phyloP scores from a whole-genome alignment of 75 land plant genomes.

The Pinus albicaulis region DNA sequence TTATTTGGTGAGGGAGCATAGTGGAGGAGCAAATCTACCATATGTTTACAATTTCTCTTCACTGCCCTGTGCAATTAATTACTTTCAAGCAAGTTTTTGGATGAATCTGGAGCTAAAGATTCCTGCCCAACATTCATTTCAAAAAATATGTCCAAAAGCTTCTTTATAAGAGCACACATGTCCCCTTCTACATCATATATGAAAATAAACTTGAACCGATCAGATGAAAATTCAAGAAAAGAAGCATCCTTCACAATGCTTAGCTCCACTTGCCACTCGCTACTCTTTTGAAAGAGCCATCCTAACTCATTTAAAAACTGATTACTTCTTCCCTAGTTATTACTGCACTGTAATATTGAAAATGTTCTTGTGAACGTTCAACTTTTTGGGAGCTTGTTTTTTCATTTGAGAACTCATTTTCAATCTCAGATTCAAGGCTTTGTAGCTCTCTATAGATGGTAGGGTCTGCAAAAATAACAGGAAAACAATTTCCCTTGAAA shows the following conservation, averaged over 20 bases:
- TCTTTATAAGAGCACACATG: slow-evolving; percentile 75
- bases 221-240: too few species aligned
- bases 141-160: slow-evolving; percentile 63
- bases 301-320: slow-evolving; percentile 90
- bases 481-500: slow-evolving; percentile 70
- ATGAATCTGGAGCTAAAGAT: slow-evolving; percentile 9
- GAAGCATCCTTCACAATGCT: slow-evolving; percentile 11
- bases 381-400: slow-evolving; percentile 7
- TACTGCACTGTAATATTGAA: slow-evolving; percentile 14
- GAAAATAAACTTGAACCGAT: too few species aligned
- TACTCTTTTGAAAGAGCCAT: slow-evolving; percentile 88
- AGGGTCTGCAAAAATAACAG: slow-evolving; percentile 76
- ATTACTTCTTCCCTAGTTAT: slow-evolving; percentile 49
- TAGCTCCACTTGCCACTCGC: too few species aligned
- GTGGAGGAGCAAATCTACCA: slow-evolving; percentile 72
- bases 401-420: slow-evolving; percentile 17
- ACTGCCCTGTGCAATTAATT: slow-evolving; percentile 73
- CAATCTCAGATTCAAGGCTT: slow-evolving; percentile 62
- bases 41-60: slow-evolving; percentile 56
- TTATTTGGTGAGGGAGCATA: slow-evolving; percentile 25
- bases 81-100: slow-evolving; percentile 38
- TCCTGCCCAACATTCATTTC: slow-evolving; percentile 23
- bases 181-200: slow-evolving; percentile 43
- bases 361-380: slow-evolving; percentile 16
- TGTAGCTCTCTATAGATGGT: slow-evolving; percentile 68